Percentiles rank a stretch among this genome's conserved stretches.
Conservation (phyloP, 1,284 basidiomycete species). For the Ganoderma leucocontextum region DNA sequence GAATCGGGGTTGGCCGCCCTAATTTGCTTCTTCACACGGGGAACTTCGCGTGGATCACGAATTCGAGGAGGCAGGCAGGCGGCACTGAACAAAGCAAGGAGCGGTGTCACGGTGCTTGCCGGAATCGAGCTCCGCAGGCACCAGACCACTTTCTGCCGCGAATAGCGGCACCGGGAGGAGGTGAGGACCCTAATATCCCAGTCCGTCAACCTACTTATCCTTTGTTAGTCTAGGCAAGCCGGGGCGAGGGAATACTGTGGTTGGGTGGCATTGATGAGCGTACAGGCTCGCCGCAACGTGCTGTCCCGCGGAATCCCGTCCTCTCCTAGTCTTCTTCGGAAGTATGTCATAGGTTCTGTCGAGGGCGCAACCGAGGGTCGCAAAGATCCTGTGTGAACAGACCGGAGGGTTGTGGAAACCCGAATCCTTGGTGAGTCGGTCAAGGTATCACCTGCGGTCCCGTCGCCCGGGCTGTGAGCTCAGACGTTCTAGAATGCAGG, state of each 20-base stretch:
- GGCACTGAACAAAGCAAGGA: not conserved
- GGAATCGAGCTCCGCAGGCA: constrained; percentile 1
- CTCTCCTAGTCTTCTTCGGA: too few relatives aligned
- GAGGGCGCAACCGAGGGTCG: too few relatives aligned
- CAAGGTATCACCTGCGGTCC: too few relatives aligned
- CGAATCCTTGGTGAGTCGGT: too few relatives aligned
- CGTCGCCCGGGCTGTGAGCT: too few relatives aligned
- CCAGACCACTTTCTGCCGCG: not conserved
- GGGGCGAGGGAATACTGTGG: not conserved
- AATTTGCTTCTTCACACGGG: not conserved
- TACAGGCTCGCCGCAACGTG: too few relatives aligned
- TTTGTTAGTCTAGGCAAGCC: not conserved
- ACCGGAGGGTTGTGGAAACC: too few relatives aligned
- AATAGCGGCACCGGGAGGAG: not conserved
- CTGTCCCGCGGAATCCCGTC: too few relatives aligned
- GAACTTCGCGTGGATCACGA: not conserved
- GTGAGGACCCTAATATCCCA: not conserved
- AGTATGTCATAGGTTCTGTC: too few relatives aligned
- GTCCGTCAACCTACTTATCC: not conserved
- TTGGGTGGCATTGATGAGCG: not conserved
- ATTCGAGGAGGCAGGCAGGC: not conserved
- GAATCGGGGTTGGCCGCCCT: not conserved
- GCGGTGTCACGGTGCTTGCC: not conserved
- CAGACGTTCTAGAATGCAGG: too few relatives aligned
- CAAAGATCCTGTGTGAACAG: too few relatives aligned